Evolutionary conservation across 2,329 filamentous ascomycete species (phyloP), one percentile per base, ranked within the genome.

Genomic region (Pestalotiopsis sp.): DNA sequence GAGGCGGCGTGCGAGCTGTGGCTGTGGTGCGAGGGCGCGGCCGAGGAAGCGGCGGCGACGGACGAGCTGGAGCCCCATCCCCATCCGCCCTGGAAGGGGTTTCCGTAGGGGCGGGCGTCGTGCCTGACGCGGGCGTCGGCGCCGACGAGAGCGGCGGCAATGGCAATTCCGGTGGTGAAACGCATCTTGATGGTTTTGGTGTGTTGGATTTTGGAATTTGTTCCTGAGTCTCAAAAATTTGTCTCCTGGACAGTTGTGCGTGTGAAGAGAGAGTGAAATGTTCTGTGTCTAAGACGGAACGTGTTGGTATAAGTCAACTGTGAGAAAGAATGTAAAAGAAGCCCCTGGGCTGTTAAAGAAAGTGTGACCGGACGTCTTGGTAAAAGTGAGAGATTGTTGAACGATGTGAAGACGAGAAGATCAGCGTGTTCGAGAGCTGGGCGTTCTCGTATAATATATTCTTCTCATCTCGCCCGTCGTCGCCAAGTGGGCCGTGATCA

Each of bases 281-380:
- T 23, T 41, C 38, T 64, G 45, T 31, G 23, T 12, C 25, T 20
- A 64, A 52, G 20, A 39, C 61, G 9, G n/a, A 64, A 64, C 20
- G 61, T 64, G 36, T 49, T 13, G 7, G 38, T 49, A n/a, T 17
- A 45, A 64, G 38, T 52, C 38, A 25, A 27, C 45, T 27, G 41
- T 52, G 20, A 52, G 14, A 36, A 39, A 41, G 36, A 39, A 52
- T 41, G 38, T 23, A 41, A 64, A 25, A 36, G 31, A 36, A 64
- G 61, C 61, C 61, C 61, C 61, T 41, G 61, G 59, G 61, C 61
- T 64, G 61, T 45, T 36, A 36, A 64, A 52, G 45, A 64, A 64
- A 27, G 61, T 49, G 41, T 64, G 61, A 49, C 39, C 27, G 61
- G 39, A 36, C 61, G 61, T 64, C 61, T 45, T 36, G 31, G 31